These are phyloP conservation scores for Trichoderma virens DNA, from an alignment of 495 filamentous ascomycete genomes.

Conservation along the genomic window DNA sequence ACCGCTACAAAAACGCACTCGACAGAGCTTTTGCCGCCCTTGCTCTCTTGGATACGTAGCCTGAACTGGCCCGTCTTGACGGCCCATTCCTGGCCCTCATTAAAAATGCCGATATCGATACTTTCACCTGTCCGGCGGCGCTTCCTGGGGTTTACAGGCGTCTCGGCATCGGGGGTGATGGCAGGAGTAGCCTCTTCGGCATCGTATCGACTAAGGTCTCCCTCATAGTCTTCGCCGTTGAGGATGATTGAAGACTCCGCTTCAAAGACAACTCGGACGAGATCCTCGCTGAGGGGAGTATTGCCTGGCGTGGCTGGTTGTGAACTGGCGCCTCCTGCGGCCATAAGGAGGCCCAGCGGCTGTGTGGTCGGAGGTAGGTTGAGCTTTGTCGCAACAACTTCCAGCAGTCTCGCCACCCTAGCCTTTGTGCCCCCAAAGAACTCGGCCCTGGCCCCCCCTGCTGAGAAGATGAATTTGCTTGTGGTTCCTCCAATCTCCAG, in stretches of 20 bases:
- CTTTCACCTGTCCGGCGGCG: constrained; percentile 36
- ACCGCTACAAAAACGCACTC: constrained; percentile 66
- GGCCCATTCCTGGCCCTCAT: constrained; percentile 51
- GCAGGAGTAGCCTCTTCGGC: not conserved
- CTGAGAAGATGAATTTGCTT: constrained; percentile 51
- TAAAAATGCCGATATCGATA: constrained; percentile 17
- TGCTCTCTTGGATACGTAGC: constrained; percentile 53
- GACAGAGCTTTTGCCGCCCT: constrained; percentile 47
- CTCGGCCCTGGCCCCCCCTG: constrained; percentile 44
- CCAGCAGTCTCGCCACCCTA: constrained; percentile 64
- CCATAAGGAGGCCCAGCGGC: constrained; percentile 62
- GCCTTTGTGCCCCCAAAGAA: constrained; percentile 63
- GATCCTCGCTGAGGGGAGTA: constrained; percentile 61
- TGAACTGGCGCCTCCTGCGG: constrained; percentile 39
- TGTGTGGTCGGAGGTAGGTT: constrained; percentile 56
- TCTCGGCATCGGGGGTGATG: constrained; percentile 24
- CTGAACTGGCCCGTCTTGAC: constrained; percentile 77
- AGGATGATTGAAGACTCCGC: constrained; percentile 61
- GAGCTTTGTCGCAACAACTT: constrained; percentile 75
- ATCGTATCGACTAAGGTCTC: not conserved
- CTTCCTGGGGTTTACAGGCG: constrained; percentile 39
- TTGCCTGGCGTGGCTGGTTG: constrained; percentile 60
- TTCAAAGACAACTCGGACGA: constrained; percentile 59
- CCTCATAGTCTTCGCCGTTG: constrained; percentile 51
- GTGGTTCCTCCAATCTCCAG: constrained; percentile 68